phyloP scores from a whole-genome alignment of 1,139 yeast genomes.

The Debaryomyces psychrophilus region DNA sequence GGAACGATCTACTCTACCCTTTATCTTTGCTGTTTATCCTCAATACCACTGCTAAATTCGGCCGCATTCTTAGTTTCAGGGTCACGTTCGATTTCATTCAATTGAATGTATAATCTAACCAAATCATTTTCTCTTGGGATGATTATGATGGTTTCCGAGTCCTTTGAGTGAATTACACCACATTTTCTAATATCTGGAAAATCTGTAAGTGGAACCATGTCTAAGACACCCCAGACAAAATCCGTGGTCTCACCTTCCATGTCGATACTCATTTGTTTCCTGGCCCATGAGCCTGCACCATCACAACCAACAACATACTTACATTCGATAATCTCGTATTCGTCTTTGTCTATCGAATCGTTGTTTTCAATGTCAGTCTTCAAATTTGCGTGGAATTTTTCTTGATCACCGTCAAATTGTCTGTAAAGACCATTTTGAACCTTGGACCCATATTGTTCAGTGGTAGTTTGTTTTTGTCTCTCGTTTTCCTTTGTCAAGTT shows the following conservation, averaged over 20 bases:
- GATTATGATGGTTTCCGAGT: slow-evolving; percentile 35
- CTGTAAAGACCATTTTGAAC: slow-evolving; percentile 32
- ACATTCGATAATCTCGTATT: slow-evolving; percentile 26
- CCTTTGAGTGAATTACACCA: slow-evolving; percentile 36
- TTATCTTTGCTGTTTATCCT: slow-evolving; percentile 14
- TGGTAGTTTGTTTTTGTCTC: slow-evolving; percentile 19
- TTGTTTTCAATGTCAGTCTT: slow-evolving; percentile 14
- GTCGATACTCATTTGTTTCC: slow-evolving; percentile 23
- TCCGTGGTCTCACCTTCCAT: slow-evolving; percentile 41
- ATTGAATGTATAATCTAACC: slow-evolving; percentile 30
- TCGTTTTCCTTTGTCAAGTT: slow-evolving; percentile 17
- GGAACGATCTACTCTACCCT: slow-evolving; percentile 31
- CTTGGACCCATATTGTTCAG: slow-evolving; percentile 28
- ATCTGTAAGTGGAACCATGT: slow-evolving; percentile 36
- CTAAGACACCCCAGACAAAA: slow-evolving; percentile 41
- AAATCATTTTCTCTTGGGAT: slow-evolving; percentile 39
- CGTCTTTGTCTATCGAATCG: neutral
- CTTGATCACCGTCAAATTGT: slow-evolving; percentile 34
- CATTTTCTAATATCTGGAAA: slow-evolving; percentile 40
- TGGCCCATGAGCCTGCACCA: slow-evolving; percentile 42
- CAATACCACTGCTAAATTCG: slow-evolving; percentile 13
- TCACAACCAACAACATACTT: slow-evolving; percentile 40
- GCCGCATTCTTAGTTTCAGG: slow-evolving; percentile 12
- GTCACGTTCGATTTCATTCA: slow-evolving; percentile 29
- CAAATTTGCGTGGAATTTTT: slow-evolving; percentile 12